Conservation (phyloP, 495 filamentous ascomycete genomes). For the Friedmanniomyces endolithicus region DNA sequence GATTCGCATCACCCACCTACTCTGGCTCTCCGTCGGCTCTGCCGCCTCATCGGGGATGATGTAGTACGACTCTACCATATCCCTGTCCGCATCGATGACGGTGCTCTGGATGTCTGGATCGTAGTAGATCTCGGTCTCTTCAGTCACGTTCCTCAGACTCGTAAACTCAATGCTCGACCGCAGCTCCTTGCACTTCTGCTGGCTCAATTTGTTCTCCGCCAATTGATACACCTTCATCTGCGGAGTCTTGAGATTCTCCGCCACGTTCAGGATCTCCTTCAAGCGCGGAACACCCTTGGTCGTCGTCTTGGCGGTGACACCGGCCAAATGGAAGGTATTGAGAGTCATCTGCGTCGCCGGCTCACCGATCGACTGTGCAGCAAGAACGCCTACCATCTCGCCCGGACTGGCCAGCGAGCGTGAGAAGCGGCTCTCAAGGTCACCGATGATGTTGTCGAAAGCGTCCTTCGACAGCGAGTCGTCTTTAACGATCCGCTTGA, state of each 20-base stretch:
- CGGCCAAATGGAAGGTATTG: constrained; percentile 99
- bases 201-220: constrained; percentile 40
- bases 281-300: constrained; percentile 97
- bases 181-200: constrained; percentile 72
- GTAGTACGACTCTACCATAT: constrained; percentile 96
- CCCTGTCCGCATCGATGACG: constrained; percentile 70
- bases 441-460: constrained; percentile 84
- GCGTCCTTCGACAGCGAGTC: constrained; percentile 81
- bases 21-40: constrained; percentile 63
- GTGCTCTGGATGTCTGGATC: constrained; percentile 83
- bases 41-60: constrained; percentile 74
- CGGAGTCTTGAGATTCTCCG: constrained; percentile 95
- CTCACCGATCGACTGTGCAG: constrained; percentile 96
- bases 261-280: constrained; percentile 98
- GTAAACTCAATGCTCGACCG: constrained; percentile 88
- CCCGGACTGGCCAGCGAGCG: constrained; percentile 72
- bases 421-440: constrained; percentile 75
- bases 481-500: constrained; percentile 74
- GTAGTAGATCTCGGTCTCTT: constrained; percentile 90
- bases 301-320: constrained; percentile 99
- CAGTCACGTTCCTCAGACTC: constrained; percentile 80
- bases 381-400: constrained; percentile 97
- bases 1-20: constrained; percentile 89
- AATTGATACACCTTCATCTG: constrained; percentile 90
- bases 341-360: constrained; percentile 98